phyloP scores from a whole-genome alignment of 2,329 filamentous ascomycete genomes.

The Diplodia mutila region DNA sequence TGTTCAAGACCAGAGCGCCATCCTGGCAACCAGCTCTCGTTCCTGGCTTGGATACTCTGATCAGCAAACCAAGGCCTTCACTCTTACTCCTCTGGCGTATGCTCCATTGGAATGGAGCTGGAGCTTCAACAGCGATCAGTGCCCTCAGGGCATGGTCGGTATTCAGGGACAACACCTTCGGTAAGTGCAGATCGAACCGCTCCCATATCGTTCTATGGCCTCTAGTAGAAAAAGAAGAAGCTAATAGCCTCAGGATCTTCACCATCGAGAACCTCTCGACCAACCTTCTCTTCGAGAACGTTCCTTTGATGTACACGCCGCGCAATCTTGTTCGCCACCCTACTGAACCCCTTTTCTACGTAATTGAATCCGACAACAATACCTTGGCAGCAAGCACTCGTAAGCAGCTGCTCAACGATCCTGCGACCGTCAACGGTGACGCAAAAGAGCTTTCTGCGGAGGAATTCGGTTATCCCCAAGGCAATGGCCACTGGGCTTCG shows the following conservation, averaged over 20 bases:
- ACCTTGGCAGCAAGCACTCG: conserved; percentile 80
- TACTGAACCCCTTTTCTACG: conserved; percentile 87
- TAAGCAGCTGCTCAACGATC: conserved; percentile 73
- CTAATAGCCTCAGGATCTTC: conserved; percentile 70
- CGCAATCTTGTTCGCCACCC: conserved; percentile 86
- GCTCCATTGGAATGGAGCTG: conserved; percentile 88
- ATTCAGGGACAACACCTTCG: conserved; percentile 86
- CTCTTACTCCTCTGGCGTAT: conserved; percentile 90
- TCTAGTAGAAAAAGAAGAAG: not conserved
- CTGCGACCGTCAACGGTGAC: conserved; percentile 42
- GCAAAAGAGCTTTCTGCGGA: conserved; percentile 69
- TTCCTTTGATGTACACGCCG: conserved; percentile 87
- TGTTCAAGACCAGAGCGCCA: conserved; percentile 80
- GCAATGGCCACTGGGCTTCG: conserved; percentile 87
- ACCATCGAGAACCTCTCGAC: conserved; percentile 84
- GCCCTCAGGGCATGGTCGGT: conserved; percentile 89
- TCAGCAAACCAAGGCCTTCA: conserved; percentile 81
- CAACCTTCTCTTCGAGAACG: conserved; percentile 83
- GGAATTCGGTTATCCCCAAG: conserved; percentile 88
- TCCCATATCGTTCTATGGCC: no score
- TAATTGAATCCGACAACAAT: conserved; percentile 92
- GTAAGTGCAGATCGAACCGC: conserved; percentile 58
- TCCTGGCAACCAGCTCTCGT: conserved; percentile 86
- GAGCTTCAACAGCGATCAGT: conserved; percentile 96
- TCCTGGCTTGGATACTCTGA: conserved; percentile 97